phyloP scores from a whole-genome alignment of 805 yeast species.

The Candida lessepsii region DNA sequence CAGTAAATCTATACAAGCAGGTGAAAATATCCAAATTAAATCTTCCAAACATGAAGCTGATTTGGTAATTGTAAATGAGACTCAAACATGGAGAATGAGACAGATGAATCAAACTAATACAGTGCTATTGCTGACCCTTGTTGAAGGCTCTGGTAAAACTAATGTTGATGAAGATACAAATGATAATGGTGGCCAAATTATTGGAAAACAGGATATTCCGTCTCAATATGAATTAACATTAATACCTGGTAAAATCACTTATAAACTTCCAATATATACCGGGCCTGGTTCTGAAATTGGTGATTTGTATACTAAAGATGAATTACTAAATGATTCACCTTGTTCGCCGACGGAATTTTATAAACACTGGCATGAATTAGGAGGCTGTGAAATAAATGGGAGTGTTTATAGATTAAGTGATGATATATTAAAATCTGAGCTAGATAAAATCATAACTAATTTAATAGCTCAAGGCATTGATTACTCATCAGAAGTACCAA shows the following conservation, averaged over 20 bases:
- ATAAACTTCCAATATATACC: constrained; percentile 24
- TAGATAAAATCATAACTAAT: constrained; percentile 26
- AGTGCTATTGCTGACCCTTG: constrained; percentile 46
- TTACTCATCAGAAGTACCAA: constrained; percentile 14
- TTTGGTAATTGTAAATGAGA: constrained; percentile 58
- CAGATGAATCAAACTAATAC: constrained; percentile 89
- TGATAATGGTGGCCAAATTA: constrained; percentile 7
- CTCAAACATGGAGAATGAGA: constrained; percentile 61
- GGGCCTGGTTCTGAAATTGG: constrained; percentile 11
- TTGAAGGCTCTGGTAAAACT: background rate
- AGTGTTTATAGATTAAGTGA: constrained; percentile 31
- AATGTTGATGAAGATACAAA: background rate
- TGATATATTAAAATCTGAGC: constrained; percentile 24
- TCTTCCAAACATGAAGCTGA: constrained; percentile 29
- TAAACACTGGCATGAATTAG: constrained; percentile 47
- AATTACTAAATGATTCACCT: constrained; percentile 40
- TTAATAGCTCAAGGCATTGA: constrained; percentile 25
- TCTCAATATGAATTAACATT: constrained; percentile 36
- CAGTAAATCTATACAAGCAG: constrained; percentile 30
- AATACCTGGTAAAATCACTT: constrained; percentile 28
- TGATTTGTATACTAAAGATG: constrained; percentile 5
- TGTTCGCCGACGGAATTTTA: constrained; percentile 56
- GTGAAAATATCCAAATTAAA: constrained; percentile 34
- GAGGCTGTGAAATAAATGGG: constrained; percentile 57
- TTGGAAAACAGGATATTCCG: constrained; percentile 28